Evolutionary conservation across 805 yeast genomes (phyloP).

Genomic region (Metschnikowia cerradonensis): DNA sequence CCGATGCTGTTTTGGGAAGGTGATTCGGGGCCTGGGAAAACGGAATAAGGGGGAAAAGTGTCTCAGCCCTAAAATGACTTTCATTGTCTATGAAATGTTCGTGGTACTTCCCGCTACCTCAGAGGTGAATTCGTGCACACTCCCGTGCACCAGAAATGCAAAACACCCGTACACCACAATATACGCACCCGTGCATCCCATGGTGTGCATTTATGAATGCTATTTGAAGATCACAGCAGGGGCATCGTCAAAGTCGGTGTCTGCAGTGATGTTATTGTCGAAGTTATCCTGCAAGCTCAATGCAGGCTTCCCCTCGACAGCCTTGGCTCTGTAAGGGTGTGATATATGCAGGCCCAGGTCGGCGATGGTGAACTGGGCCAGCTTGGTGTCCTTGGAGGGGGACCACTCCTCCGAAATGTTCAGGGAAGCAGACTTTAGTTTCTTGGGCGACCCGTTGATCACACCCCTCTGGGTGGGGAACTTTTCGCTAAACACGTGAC

Average conservation of each 20-base stretch:
- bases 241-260: constrained; percentile 12
- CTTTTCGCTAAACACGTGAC: constrained; percentile 35
- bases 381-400: background rate
- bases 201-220: background rate
- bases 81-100: too few relatives aligned
- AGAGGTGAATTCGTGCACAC: too few relatives aligned
- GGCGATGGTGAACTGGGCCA: background rate
- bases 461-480: constrained; percentile 31
- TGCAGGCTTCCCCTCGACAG: background rate
- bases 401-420: background rate
- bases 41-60: background rate
- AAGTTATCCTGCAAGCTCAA: constrained; percentile 21
- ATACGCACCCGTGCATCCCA: background rate
- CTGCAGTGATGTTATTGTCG: constrained; percentile 14
- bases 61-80: too few relatives aligned
- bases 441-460: constrained; percentile 14
- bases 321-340: constrained; percentile 1
- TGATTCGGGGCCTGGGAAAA: background rate
- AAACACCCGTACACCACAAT: background rate
- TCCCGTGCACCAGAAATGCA: too few relatives aligned
- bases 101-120: too few relatives aligned
- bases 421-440: constrained; percentile 4
- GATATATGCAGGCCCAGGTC: background rate
- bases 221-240: constrained; percentile 20
- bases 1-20: background rate